phyloP scores from a whole-genome alignment of 805 yeast genomes.

The Candida xiaguanensis region DNA sequence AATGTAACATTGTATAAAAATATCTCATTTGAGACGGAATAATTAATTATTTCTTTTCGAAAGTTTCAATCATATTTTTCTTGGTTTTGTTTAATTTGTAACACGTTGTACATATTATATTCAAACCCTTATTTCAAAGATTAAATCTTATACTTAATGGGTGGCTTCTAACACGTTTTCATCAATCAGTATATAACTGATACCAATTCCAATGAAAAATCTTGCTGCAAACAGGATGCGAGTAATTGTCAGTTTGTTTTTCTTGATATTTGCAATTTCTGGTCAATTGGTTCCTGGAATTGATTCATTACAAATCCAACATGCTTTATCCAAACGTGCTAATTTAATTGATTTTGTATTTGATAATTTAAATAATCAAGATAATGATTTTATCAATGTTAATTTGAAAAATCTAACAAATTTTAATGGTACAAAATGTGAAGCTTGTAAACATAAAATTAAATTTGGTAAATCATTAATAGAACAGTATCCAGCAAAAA shows the following conservation, averaged over 20 bases:
- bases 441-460: constrained; percentile 33
- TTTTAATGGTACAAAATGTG: constrained; percentile 32
- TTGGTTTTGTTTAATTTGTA: no score
- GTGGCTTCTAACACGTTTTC: no score
- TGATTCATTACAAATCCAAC: constrained; percentile 15
- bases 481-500: constrained; percentile 25
- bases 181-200: no score
- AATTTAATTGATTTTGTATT: constrained; percentile 24
- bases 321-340: constrained; percentile 17
- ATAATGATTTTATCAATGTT: constrained; percentile 25
- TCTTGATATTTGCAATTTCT: background rate
- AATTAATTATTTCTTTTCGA: no score
- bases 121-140: no score
- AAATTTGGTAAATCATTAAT: constrained; percentile 25
- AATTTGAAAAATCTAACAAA: constrained; percentile 25
- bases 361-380: constrained; percentile 19
- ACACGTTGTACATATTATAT: no score
- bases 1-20: no score
- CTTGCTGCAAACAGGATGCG: background rate
- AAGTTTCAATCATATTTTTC: no score
- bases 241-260: background rate
- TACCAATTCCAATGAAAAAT: no score
- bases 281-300: constrained; percentile 21
- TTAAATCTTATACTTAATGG: no score
- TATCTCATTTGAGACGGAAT: no score